A percentile compares a stretch with the other conserved stretches of the same genome.
phyloP scores from a whole-genome alignment of 495 filamentous ascomycete species.

The Penicillium coprophilum region DNA sequence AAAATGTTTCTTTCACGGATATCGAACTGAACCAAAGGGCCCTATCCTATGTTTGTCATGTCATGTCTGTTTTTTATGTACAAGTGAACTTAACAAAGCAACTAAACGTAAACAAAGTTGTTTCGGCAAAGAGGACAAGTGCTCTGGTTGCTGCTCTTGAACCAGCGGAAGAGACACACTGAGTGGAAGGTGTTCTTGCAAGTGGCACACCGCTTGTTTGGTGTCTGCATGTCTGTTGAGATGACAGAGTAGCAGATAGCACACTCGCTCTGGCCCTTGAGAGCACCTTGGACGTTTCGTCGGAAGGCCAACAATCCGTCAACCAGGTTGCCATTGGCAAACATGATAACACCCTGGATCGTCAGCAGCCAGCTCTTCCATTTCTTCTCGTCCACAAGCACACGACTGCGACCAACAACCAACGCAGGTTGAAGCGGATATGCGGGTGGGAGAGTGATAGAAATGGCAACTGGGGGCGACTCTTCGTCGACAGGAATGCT shows the following conservation, averaged over 20 bases:
- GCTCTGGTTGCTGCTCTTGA: constrained; percentile 85
- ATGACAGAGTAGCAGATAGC: constrained; percentile 97
- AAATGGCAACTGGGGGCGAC: constrained; percentile 71
- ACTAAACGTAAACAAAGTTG: constrained; percentile 65
- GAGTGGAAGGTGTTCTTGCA: constrained; percentile 95
- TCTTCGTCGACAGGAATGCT: constrained; percentile 87
- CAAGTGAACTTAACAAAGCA: constrained; percentile 9
- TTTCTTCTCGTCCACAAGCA: constrained; percentile 82
- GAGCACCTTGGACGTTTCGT: constrained; percentile 75
- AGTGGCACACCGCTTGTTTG: constrained; percentile 85
- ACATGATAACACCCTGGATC: constrained; percentile 90
- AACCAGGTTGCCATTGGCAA: constrained; percentile 79
- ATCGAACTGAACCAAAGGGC: background rate
- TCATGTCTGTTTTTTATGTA: constrained; percentile 23
- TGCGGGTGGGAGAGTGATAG: constrained; percentile 70
- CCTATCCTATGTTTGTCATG: background rate
- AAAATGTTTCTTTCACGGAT: background rate
- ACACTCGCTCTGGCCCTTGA: constrained; percentile 94
- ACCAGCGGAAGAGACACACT: constrained; percentile 90
- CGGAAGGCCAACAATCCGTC: constrained; percentile 83
- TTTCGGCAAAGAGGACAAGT: constrained; percentile 89
- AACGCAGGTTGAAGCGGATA: constrained; percentile 78
- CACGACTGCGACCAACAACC: constrained; percentile 76
- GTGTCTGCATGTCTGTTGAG: constrained; percentile 78
- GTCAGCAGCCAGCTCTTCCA: constrained; percentile 84